A percentile compares a stretch with the other conserved stretches of the same genome.
Conservation (phyloP, 192 early-diverging fungal genomes). For the Thamnidium elegans region DNA sequence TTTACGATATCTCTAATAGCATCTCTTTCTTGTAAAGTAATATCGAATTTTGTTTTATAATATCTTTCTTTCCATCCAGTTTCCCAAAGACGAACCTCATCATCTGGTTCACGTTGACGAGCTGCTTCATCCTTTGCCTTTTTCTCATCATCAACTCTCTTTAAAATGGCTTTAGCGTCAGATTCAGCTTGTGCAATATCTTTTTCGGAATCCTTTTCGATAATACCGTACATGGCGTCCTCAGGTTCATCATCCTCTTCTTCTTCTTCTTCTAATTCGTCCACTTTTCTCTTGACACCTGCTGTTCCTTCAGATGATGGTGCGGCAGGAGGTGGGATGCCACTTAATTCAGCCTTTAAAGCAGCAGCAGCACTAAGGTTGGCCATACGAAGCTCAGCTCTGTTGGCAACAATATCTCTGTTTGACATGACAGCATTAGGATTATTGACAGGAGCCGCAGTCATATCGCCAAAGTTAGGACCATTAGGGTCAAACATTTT, state of each 20-base stretch:
- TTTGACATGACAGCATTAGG: constrained; percentile 48
- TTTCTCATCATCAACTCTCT: constrained; percentile 43
- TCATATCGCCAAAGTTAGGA: constrained; percentile 34
- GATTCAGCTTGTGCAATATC: constrained; percentile 40
- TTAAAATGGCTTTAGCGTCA: constrained; percentile 38
- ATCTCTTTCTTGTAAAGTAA: constrained; percentile 56
- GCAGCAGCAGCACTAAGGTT: constrained; percentile 60
- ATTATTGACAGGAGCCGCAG: constrained; percentile 40
- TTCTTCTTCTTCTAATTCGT: constrained; percentile 42
- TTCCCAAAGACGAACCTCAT: constrained; percentile 67
- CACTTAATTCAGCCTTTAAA: constrained; percentile 61
- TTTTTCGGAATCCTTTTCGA: constrained; percentile 35
- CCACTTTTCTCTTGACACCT: constrained; percentile 46
- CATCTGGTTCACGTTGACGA: constrained; percentile 57
- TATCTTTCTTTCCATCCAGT: constrained; percentile 72
- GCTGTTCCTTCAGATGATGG: constrained; percentile 21
- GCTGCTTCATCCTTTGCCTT: constrained; percentile 60
- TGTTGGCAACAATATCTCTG: constrained; percentile 44
- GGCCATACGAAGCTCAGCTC: constrained; percentile 39
- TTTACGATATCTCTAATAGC: constrained; percentile 59
- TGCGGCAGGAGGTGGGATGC: constrained; percentile 22
- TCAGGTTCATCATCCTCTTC: constrained; percentile 23
- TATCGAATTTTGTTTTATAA: constrained; percentile 64
- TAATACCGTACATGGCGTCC: constrained; percentile 10
- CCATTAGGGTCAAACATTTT: not conserved